Conservation (phyloP, 169 alveolate genomes). For the Eimeria necatrix region DNA sequence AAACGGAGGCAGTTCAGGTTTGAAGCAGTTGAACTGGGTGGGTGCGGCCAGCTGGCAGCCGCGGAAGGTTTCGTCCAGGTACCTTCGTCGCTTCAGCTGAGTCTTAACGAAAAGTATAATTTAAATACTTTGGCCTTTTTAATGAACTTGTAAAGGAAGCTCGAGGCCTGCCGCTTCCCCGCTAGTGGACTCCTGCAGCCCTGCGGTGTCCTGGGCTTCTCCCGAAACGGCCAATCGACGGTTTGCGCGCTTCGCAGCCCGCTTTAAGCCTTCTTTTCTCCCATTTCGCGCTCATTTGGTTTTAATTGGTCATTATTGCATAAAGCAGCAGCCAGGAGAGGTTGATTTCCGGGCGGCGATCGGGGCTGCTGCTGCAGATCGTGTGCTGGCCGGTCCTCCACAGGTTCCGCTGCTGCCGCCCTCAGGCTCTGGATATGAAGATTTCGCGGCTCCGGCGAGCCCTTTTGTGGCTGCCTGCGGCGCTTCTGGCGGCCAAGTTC, state of each 20-base stretch:
- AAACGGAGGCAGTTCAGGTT: too few species aligned
- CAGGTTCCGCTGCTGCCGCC: too few species aligned
- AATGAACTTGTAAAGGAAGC: neutral
- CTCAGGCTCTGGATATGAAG: neutral
- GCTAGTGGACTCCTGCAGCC: neutral
- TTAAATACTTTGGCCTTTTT: neutral
- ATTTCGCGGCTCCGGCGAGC: neutral
- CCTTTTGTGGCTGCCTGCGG: slow-evolving; percentile 1
- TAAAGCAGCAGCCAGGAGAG: too few species aligned
- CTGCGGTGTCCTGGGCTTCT: neutral
- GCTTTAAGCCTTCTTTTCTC: neutral
- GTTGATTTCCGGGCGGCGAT: too few species aligned
- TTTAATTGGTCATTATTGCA: too few species aligned
- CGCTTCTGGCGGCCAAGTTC: neutral
- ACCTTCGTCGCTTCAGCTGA: too few species aligned
- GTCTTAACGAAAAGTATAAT: too few species aligned
- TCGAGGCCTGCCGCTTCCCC: neutral
- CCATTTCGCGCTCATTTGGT: neutral
- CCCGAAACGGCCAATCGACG: neutral
- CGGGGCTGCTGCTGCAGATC: too few species aligned
- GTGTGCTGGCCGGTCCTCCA: too few species aligned
- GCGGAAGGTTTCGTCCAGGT: too few species aligned
- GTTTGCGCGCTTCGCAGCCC: neutral
- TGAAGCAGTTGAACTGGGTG: too few species aligned
- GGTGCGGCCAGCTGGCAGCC: too few species aligned